Percentiles rank a stretch among this genome's conserved stretches.
Conservation (phyloP, 106 monocot species). For the Dendrobium catenatum region DNA sequence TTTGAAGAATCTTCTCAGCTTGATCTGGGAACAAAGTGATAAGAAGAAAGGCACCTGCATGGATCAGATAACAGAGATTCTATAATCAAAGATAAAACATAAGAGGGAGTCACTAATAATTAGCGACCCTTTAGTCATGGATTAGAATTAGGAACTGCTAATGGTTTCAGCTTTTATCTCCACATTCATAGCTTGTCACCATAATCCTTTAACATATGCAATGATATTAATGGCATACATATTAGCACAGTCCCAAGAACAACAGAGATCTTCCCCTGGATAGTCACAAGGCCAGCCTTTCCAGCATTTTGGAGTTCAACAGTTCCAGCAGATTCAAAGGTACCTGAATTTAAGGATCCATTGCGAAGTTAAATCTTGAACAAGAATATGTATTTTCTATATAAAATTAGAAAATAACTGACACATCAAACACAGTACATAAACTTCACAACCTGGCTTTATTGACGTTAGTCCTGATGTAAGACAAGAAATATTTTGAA, state of each 20-base stretch:
- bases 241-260: slow-evolving; percentile 88
- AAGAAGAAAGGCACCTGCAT: slow-evolving; percentile 79
- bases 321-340: slow-evolving; percentile 81
- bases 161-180: too few species aligned
- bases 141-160: background rate
- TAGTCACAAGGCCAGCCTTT: slow-evolving; percentile 82
- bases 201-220: too few species aligned
- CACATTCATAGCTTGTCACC: too few species aligned
- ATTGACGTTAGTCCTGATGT: slow-evolving; percentile 84
- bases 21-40: slow-evolving; percentile 95
- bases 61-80: background rate
- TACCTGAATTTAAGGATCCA: slow-evolving; percentile 35
- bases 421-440: background rate
- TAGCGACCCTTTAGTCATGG: background rate
- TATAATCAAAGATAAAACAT: background rate
- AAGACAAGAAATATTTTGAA: slow-evolving; percentile 63
- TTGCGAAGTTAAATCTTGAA: background rate
- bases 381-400: background rate
- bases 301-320: slow-evolving; percentile 85
- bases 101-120: background rate
- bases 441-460: slow-evolving; percentile 60
- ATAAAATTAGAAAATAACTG: background rate
- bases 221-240: slow-evolving; percentile 38
- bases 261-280: slow-evolving; percentile 92
- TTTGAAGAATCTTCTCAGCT: slow-evolving; percentile 76